Evolutionary conservation across 2,329 filamentous ascomycete genomes (phyloP), one percentile per base, ranked within the genome.

Genomic region (Paracamarosporium sp.): DNA sequence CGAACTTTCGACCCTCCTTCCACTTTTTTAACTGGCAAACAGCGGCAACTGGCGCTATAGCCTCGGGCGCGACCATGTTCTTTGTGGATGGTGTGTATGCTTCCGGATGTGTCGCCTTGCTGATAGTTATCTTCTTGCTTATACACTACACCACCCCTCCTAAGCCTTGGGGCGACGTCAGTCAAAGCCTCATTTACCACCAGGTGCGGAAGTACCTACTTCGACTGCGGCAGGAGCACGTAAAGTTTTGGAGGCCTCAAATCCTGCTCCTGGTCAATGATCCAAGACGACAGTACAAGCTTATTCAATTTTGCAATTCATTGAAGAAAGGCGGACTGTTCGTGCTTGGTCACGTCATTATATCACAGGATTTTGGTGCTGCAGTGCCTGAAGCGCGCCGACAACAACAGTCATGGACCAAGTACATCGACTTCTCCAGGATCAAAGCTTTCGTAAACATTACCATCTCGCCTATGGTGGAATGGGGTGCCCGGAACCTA

Each of bases 371-470:
- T 70, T 96, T 96, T 68, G 85, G 86, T 20, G 83, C 85, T 3
- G 90, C 91, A 4, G 90, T 96, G 8, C 87, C 91, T 5, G 92
- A 96, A 75, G 91, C 91, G 3, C 90, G 90, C 60, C 82, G 89
- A 20, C 92, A 96, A 70, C 92, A 96, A 72, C 85, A 86, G 12
- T 87, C 90, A 0, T 95, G 92, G 92, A 90, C 90, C 25, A 92
- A 90, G 65, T 93, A 93, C 63, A 94, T 96, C 45, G 92, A 96
- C 67, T 92, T 88, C 63, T 92, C 91, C 1, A 88, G 86, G 65
- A 92, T 96, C 71, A 96, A 96, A 75, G 92, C 92, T 0, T 96
- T 96, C 71, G 89, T 96, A 12, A 93, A 96, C 65, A 86, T 96
- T 50, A 88, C 90, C 13, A 91, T 96, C 73, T 92, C 91, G 1